Conservation (phyloP, 768 basidiomycete species). For the Kockovaella imperatae region DNA sequence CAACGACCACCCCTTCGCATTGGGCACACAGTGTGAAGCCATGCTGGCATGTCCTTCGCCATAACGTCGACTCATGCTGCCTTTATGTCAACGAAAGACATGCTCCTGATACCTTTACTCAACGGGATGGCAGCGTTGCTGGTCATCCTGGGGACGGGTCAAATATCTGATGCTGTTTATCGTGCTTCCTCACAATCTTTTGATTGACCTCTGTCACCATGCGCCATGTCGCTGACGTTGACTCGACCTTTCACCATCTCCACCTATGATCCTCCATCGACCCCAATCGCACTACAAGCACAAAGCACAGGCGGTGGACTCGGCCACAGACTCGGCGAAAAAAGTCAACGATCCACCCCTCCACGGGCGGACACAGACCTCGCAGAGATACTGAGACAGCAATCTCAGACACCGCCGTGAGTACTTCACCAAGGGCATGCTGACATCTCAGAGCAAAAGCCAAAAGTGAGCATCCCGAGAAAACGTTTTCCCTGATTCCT, state of each 20-base stretch:
- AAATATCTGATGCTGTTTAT: too few relatives aligned
- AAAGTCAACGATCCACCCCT: neutral
- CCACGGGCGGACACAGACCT: neutral
- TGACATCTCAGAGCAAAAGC: conserved; percentile 9
- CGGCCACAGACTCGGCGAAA: neutral
- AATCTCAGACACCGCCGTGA: conserved; percentile 29
- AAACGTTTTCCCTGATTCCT: conserved; percentile 2
- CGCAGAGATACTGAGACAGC: neutral
- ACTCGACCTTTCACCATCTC: conserved; percentile 19
- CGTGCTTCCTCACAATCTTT: neutral
- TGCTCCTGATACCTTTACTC: too few relatives aligned
- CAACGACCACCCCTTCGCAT: too few relatives aligned
- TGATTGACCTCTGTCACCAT: neutral
- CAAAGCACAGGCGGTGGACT: conserved; percentile 7
- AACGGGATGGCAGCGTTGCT: too few relatives aligned
- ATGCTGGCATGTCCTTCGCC: too few relatives aligned
- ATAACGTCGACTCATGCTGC: too few relatives aligned
- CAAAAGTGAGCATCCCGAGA: conserved; percentile 13
- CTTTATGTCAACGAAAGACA: too few relatives aligned
- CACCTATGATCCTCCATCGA: conserved; percentile 33
- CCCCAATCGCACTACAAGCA: conserved; percentile 13
- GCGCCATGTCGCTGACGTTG: conserved; percentile 28
- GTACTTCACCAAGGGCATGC: conserved; percentile 6
- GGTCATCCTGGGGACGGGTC: too few relatives aligned
- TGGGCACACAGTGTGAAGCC: too few relatives aligned